Base-by-base conservation (phyloP, 495 filamentous ascomycete genomes). In the Penicillium samsonianum region DNA sequence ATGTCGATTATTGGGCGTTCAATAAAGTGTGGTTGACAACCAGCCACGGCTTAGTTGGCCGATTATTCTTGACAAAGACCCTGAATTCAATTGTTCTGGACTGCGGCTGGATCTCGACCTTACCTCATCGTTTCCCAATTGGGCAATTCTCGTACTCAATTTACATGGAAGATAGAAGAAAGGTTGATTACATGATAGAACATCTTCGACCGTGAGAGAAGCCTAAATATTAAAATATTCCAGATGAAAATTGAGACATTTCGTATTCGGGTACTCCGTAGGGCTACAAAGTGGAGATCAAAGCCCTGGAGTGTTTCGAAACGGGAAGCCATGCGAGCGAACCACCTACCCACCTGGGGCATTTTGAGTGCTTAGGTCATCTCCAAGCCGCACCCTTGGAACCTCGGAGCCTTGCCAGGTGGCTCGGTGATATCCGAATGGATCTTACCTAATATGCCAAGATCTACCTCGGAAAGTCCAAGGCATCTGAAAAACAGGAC, bases 391-490 rank as follows among this genome's bases (percentile, higher is more conserved):
- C 50, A 40, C 5, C 33, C 10, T 11, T 14, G 37, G 25, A 25
- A n/a, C n/a, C 10, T 37, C 30, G 30, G n/a, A 50, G 23, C 17
- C 12, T n/a, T n/a, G n/a, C n/a, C n/a, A n/a, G n/a, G n/a, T 43
- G 19, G 19, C 33, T 55, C 52, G 52, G 52, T 14, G 52, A 55
- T 55, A 47, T 47, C 53, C 53, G 53, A 22, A 33, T 23, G 28
- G 30, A 14, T 25, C 41, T 44, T 22, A 44, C 38, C 20, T 44
- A 53, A 53, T 16, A 35, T 7, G 28, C 47, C 19, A 31, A 35
- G 44, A 19, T 8, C 17, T 37, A 1, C 35, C 35, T 14, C 2
- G 7, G 22, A 2, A 25, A 2, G 28, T 8, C 30, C 30, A 14
- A 14, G 30, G 30, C 11, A 33, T 33, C 30, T 33, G 30, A 33